A percentile compares a stretch with the other conserved stretches of the same genome.
Conservation (phyloP, 1,284 basidiomycete species). For the Ustilago sp. region DNA sequence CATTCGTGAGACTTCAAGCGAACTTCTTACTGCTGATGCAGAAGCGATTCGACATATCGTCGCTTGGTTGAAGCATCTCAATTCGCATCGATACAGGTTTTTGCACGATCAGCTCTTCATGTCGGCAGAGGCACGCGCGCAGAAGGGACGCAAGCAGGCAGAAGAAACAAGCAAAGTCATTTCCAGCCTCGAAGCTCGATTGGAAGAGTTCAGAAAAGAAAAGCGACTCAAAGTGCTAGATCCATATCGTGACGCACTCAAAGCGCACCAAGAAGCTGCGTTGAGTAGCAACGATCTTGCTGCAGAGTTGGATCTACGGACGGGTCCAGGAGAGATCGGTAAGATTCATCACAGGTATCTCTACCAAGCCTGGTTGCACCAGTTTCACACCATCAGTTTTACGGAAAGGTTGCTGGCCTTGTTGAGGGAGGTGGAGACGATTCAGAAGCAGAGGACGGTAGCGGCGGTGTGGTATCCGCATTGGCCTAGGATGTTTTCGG, state of each 20-base stretch:
- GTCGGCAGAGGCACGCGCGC: slow-evolving; percentile 11
- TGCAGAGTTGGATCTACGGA: slow-evolving; percentile 39
- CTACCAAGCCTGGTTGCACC: slow-evolving; percentile 79
- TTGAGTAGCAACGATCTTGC: slow-evolving; percentile 12
- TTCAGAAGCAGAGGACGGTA: slow-evolving; percentile 74
- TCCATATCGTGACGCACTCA: slow-evolving; percentile 70
- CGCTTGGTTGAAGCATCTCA: slow-evolving; percentile 51
- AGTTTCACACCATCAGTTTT: slow-evolving; percentile 71
- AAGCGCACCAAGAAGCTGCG: slow-evolving; percentile 17
- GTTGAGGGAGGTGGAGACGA: slow-evolving; percentile 74
- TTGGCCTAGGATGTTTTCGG: slow-evolving; percentile 70
- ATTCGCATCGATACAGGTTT: slow-evolving; percentile 43
- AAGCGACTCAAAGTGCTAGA: slow-evolving; percentile 77
- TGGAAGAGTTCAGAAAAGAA: slow-evolving; percentile 74
- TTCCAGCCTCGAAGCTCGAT: slow-evolving; percentile 70
- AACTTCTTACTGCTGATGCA: slow-evolving; percentile 40
- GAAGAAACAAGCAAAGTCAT: slow-evolving; percentile 65
- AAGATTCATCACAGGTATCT: slow-evolving; percentile 70
- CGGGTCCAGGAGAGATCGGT: slow-evolving; percentile 37
- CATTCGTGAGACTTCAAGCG: slow-evolving; percentile 47
- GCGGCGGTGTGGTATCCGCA: slow-evolving; percentile 79
- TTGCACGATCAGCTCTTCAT: slow-evolving; percentile 33
- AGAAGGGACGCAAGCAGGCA: slow-evolving; percentile 36
- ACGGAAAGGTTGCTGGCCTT: slow-evolving; percentile 68
- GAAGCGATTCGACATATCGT: slow-evolving; percentile 47